A percentile compares a stretch with the other conserved stretches of the same genome.
Evolutionary conservation across 495 filamentous ascomycete genomes (phyloP).

Genomic region (Penicillium arizonense): DNA sequence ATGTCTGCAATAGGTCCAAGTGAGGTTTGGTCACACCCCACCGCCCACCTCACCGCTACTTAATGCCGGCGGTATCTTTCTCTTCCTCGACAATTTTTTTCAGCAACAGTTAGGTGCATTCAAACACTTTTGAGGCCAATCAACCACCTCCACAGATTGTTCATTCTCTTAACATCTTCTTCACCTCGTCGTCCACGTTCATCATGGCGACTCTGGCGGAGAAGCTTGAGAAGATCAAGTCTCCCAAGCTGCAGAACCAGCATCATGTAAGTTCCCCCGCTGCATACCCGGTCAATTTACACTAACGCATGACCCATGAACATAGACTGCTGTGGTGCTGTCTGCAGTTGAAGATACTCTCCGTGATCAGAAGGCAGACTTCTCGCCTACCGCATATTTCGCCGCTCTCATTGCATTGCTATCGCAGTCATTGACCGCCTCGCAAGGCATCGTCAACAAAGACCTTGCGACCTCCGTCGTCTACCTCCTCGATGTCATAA

Average conservation of each 20-base stretch:
- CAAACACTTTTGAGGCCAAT: too few species aligned
- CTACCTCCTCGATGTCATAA: constrained; percentile 91
- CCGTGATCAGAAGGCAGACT: constrained; percentile 75
- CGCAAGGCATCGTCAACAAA: constrained; percentile 69
- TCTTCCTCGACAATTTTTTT: constrained; percentile 28
- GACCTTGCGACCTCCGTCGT: constrained; percentile 84
- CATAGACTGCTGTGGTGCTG: constrained; percentile 81
- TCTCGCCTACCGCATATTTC: constrained; percentile 88
- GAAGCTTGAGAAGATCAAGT: constrained; percentile 93
- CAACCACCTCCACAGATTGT: constrained; percentile 32
- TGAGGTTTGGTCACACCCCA: too few species aligned
- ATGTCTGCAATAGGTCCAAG: too few species aligned
- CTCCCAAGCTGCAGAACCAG: constrained; percentile 92
- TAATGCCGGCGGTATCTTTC: constrained; percentile 27
- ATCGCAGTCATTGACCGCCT: constrained; percentile 64
- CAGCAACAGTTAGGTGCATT: constrained; percentile 22
- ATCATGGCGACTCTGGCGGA: constrained; percentile 74
- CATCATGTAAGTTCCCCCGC: constrained; percentile 64
- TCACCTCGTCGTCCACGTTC: constrained; percentile 27
- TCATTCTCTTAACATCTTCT: constrained; percentile 16
- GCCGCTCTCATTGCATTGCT: constrained; percentile 92
- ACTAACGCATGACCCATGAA: background rate
- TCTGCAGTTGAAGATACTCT: constrained; percentile 91
- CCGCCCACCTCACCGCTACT: too few species aligned
- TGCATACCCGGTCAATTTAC: constrained; percentile 14